Evolutionary conservation across 2,329 filamentous ascomycete species (phyloP).

Genomic region (Orbilia oligospora): DNA sequence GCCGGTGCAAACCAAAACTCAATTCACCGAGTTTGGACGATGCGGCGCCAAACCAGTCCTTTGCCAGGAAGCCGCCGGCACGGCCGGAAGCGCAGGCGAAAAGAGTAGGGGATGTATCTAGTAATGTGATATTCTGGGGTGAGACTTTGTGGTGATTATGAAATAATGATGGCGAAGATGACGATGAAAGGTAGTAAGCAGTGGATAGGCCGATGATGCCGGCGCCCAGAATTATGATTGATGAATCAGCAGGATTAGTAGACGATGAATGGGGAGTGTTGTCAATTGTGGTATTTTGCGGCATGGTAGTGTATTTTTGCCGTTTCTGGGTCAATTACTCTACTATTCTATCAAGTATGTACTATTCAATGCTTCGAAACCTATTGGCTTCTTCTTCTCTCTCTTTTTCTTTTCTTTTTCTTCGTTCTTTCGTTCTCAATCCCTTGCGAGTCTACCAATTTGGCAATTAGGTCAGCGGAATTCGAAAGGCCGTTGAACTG

Average conservation of each 20-base stretch:
- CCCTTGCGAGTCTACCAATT: slow-evolving; percentile 8
- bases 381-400: not conserved
- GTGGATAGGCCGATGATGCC: slow-evolving; percentile 80
- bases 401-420: not conserved
- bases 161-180: slow-evolving; percentile 48
- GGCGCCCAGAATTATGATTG: slow-evolving; percentile 77
- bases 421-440: not conserved
- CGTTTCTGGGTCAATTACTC: slow-evolving; percentile 21
- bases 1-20: slow-evolving; percentile 78
- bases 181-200: slow-evolving; percentile 77
- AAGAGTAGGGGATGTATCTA: slow-evolving; percentile 74
- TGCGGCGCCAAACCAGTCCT: slow-evolving; percentile 78
- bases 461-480: slow-evolving; percentile 45
- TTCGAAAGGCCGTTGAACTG: slow-evolving; percentile 18
- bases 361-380: not conserved
- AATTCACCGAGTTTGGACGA: slow-evolving; percentile 75
- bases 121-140: slow-evolving; percentile 70
- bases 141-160: slow-evolving; percentile 66
- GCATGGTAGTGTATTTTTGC: slow-evolving; percentile 30
- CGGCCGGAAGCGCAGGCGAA: slow-evolving; percentile 82
- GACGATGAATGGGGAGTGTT: slow-evolving; percentile 1
- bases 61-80: slow-evolving; percentile 80
- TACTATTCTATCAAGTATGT: too few species aligned
- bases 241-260: slow-evolving; percentile 11
- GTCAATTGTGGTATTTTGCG: slow-evolving; percentile 46